phyloP scores from a whole-genome alignment of 106 monocot genomes.

The Allium cepa region DNA sequence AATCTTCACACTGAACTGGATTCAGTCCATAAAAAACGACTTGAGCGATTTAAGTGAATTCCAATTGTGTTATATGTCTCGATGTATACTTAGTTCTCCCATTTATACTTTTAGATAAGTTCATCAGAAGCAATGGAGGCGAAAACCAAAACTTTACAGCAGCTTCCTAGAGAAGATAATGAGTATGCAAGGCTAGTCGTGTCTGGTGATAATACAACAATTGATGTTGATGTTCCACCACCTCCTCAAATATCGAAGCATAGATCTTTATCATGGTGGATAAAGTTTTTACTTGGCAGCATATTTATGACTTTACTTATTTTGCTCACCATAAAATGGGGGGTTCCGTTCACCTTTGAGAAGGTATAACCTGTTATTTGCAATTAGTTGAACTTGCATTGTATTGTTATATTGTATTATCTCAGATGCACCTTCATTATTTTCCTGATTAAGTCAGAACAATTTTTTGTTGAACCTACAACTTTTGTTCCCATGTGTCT shows the following conservation, averaged over 20 bases:
- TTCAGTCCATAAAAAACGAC: no score
- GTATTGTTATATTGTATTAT: no score
- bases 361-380: constrained; percentile 31
- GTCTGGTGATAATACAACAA: constrained; percentile 19
- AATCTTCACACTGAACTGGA: no score
- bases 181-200: constrained; percentile 61
- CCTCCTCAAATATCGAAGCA: constrained; percentile 7
- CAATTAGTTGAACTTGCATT: no score
- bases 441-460: no score
- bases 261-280: constrained; percentile 42
- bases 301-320: constrained; percentile 27
- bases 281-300: constrained; percentile 35
- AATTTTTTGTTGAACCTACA: no score
- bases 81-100: no score
- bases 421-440: no score
- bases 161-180: constrained; percentile 31
- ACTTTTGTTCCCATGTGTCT: no score
- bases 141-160: constrained; percentile 20
- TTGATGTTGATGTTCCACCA: constrained; percentile 14
- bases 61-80: no score
- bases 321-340: constrained; percentile 53
- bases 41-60: no score
- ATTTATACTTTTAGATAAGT: background rate
- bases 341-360: constrained; percentile 60
- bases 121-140: constrained; percentile 26